Evolutionary conservation across 306 rosid species (phyloP), one percentile per base, ranked within the genome.

Genomic region (Quercus mongolica): DNA sequence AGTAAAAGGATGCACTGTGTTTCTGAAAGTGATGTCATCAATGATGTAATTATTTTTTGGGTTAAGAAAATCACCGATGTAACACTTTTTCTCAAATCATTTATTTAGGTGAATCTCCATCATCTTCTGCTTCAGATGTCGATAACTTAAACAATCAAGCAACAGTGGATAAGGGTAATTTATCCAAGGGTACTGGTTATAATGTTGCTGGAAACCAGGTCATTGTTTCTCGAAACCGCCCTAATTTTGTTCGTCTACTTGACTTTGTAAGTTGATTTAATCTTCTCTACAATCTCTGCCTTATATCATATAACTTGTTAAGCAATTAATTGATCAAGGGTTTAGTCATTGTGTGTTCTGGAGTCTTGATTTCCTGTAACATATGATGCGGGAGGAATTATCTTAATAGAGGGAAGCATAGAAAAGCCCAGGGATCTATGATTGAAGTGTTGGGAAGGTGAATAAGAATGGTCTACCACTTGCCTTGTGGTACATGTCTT

Each of bases 41-140:
- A 52, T 67, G 61, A 38, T 15, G 31, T 26, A 17, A 55, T 25
- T 64, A 33, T 33, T 18, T 64, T 64, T 74, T 44, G 58, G 25
- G 26, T 21, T 61, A 71, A 62, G 25, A 67, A 68, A 67, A 78
- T 71, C 73, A 52, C 8, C 83, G 64, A 56, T 75, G 68, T 74
- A 69, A 67, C 20, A 13, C 54, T 75, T 19, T 18, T 61, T 81
- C 63, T 77, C 75, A 19, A 69, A 59, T 78, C 38, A 73, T 58
- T 55, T 76, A 74, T 75, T 75, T 81, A 92, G 97, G 92, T 73
- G 95, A 89, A 75, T 90, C 93, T 69, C 97, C 92, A 75, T 92
- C 91, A 65, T 89, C 93, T 80, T 92, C 97, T 76, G 92, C 92
- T 57, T 90, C 95, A 68, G 97, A 92, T 85, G 83, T 90, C 35